A percentile compares a stretch with the other conserved stretches of the same genome.
phyloP scores from a whole-genome alignment of 441 rosid genomes.

The Gossypium trilobum region DNA sequence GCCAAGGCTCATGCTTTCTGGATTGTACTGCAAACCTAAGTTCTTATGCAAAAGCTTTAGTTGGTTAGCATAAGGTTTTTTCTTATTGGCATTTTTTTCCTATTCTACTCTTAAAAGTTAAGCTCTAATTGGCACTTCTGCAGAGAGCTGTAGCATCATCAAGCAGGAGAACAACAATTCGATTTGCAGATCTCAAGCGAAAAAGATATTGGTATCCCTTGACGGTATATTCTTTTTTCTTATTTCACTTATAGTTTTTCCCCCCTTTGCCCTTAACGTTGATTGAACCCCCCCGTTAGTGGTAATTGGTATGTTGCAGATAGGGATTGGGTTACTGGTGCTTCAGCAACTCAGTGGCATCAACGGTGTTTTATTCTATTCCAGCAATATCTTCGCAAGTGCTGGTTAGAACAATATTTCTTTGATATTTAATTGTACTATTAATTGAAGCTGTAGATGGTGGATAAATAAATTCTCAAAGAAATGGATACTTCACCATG shows the following conservation, averaged over 20 bases:
- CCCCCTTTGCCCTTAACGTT: not conserved
- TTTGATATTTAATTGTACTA: conserved; percentile 8
- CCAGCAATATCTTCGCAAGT: conserved; percentile 52
- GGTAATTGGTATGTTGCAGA: conserved; percentile 28
- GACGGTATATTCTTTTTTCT: conserved; percentile 31
- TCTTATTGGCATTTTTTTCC: conserved; percentile 1
- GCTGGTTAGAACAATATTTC: conserved; percentile 37
- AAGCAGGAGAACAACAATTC: conserved; percentile 42
- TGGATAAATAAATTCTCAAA: not conserved
- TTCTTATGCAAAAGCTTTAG: not conserved
- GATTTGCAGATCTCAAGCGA: conserved; percentile 54
- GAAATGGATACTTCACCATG: not conserved
- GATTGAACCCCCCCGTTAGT: not conserved
- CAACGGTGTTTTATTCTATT: conserved; percentile 62
- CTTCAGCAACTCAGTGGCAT: conserved; percentile 72
- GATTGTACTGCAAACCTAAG: conserved; percentile 2
- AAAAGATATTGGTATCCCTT: conserved; percentile 69
- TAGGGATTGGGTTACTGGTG: conserved; percentile 59
- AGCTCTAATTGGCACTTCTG: conserved; percentile 11
- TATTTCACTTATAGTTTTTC: not conserved
- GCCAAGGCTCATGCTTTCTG: conserved; percentile 3
- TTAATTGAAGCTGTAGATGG: not conserved
- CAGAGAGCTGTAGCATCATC: conserved; percentile 61
- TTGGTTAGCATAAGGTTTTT: not conserved
- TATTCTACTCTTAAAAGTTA: conserved; percentile 10